Evolutionary conservation across 805 yeast genomes (phyloP), one percentile per base, ranked within the genome.

Genomic region (Wickerhamiella dianesei): DNA sequence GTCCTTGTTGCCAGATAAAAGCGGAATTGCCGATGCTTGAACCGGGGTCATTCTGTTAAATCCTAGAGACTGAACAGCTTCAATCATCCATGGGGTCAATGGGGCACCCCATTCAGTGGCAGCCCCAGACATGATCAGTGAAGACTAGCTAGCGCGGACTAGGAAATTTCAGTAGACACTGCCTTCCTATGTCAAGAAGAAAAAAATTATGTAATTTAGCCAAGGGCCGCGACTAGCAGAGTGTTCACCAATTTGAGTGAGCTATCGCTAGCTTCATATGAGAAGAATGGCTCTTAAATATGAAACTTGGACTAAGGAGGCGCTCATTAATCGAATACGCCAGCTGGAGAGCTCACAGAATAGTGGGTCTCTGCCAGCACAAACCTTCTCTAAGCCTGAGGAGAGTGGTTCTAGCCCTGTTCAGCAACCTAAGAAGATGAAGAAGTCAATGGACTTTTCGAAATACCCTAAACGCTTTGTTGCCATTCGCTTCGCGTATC

Each of bases 11-110:
- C 78, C 78, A 19, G 80, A 64, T 53, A 92, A 75, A 50, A 88
- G 66, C 0, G 98, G 98, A 44, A 92, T 82, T 0, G 94, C 80
- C 0, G 96, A 77, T 0, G 98, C 97, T 61, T 92, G 98, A 0
- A 92, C 98, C 0, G 98, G 95, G 0, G 98, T 92, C 96, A 89
- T 86, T 12, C 75, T 61, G 2, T 75, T 73, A 60, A 74, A 88
- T 2, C 94, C 96, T 50, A 81, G 60, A 1, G 88, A 75, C n/a
- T 67, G 64, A 12, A 88, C 71, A 2, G 95, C 92, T 1, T 78
- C 81, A 22, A 54, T 39, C 52, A 59, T 52, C 61, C 61, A 58
- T 16, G 59, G 59, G 16, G 48, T 48, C 17, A 57, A 45, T 5
- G 59, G 59, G 4, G 44, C 45, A 20, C 55, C 54, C 60, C 60